Evolutionary conservation across 495 filamentous ascomycete species (phyloP).

Genomic region (Haplographium delicatum): DNA sequence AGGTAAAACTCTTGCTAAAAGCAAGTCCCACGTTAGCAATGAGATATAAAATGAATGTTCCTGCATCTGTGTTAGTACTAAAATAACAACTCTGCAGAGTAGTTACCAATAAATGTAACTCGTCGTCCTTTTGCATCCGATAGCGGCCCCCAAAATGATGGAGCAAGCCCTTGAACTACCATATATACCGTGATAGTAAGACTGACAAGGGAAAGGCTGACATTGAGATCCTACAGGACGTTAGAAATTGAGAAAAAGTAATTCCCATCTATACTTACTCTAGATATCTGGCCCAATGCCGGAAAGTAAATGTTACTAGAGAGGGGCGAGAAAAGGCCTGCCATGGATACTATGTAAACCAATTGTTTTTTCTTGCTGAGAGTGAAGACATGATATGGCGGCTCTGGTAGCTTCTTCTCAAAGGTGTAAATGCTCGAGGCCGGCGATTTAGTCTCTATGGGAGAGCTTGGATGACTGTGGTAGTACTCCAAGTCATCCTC

Average conservation of each 20-base stretch:
- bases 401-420: slow-evolving; percentile 11
- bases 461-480: not conserved
- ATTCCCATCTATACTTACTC: not conserved
- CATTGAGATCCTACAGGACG: slow-evolving; percentile 23
- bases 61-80: slow-evolving; percentile 1
- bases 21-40: slow-evolving; percentile 58
- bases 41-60: slow-evolving; percentile 52
- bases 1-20: slow-evolving; percentile 49
- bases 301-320: slow-evolving; percentile 40
- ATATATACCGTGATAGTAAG: slow-evolving; percentile 35
- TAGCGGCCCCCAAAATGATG: slow-evolving; percentile 43
- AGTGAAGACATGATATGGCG: slow-evolving; percentile 30
- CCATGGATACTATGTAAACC: slow-evolving; percentile 33
- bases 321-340: slow-evolving; percentile 31
- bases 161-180: slow-evolving; percentile 24
- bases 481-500: slow-evolving; percentile 1
- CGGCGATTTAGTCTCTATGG: not conserved
- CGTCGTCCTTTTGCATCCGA: slow-evolving; percentile 52
- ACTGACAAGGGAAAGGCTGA: slow-evolving; percentile 29
- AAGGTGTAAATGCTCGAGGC: not conserved
- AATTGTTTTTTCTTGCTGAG: slow-evolving; percentile 29
- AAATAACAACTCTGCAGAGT: not conserved
- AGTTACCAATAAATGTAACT: slow-evolving; percentile 43
- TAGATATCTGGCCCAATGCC: slow-evolving; percentile 22
- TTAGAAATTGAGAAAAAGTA: slow-evolving; percentile 9